A percentile compares a stretch with the other conserved stretches of the same genome.
Evolutionary conservation across 345 rosid species (phyloP).

Genomic region (Bruguiera sexangula): DNA sequence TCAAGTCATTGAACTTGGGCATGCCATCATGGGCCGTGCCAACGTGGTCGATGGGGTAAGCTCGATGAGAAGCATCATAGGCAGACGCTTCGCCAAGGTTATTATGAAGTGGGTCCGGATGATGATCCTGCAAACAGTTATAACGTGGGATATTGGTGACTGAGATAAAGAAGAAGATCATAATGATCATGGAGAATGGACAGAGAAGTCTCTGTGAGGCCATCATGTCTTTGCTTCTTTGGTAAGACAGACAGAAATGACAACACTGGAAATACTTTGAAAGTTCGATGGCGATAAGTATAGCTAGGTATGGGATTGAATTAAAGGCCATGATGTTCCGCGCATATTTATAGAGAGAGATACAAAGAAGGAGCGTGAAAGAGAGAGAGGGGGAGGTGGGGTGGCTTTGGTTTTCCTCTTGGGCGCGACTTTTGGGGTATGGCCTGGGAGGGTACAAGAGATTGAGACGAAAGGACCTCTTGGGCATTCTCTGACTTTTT

Average conservation of each 20-base stretch:
- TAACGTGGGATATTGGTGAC: constrained; percentile 1
- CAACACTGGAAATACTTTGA: neutral
- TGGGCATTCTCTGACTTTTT: constrained; percentile 20
- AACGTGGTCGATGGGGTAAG: constrained; percentile 26
- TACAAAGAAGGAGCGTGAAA: neutral
- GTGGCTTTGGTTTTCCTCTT: constrained; percentile 11
- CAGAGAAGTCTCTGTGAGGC: constrained; percentile 5
- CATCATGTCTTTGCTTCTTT: constrained; percentile 20
- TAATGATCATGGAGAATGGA: neutral
- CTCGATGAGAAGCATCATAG: constrained; percentile 16
- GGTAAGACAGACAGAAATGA: constrained; percentile 1
- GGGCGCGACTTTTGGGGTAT: constrained; percentile 22
- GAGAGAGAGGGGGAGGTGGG: neutral
- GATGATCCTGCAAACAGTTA: constrained; percentile 9
- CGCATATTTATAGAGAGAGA: constrained; percentile 35
- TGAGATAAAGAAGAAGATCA: neutral
- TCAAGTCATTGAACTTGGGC: constrained; percentile 14
- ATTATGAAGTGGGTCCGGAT: constrained; percentile 17
- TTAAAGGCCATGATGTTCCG: constrained; percentile 7
- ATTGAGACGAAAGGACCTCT: constrained; percentile 40
- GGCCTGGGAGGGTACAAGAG: constrained; percentile 26
- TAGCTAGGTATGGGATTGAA: constrained; percentile 16
- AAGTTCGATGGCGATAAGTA: neutral
- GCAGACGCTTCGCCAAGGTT: constrained; percentile 18
- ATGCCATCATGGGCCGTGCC: constrained; percentile 20